Evolutionary conservation across 2,329 filamentous ascomycete genomes (phyloP).

Genomic region (Monosporascus sp.): DNA sequence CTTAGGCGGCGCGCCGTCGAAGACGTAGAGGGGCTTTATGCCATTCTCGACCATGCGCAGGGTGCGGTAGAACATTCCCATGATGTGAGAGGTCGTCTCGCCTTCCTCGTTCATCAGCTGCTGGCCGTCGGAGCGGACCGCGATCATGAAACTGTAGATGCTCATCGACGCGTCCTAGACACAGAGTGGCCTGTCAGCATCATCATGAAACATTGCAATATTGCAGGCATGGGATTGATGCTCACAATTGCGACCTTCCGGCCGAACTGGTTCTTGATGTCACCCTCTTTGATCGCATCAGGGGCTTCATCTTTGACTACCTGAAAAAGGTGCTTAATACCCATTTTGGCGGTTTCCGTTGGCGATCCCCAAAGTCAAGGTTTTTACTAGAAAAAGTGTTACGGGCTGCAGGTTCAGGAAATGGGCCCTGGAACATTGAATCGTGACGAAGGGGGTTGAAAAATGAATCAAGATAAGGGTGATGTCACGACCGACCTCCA

Average conservation of each 20-base stretch:
- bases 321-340: constrained; percentile 69
- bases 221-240: constrained; percentile 12
- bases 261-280: constrained; percentile 98
- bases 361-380: neutral
- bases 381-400: neutral
- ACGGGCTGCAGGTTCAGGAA: neutral
- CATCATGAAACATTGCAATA: neutral
- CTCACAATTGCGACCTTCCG: constrained; percentile 95
- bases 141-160: constrained; percentile 97
- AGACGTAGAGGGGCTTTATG: constrained; percentile 97
- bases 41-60: constrained; percentile 97
- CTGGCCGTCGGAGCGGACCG: constrained; percentile 92
- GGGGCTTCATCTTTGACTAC: constrained; percentile 90
- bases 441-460: neutral
- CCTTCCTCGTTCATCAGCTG: constrained; percentile 93
- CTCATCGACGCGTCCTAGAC: constrained; percentile 79
- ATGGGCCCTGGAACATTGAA: neutral
- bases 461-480: constrained; percentile 4
- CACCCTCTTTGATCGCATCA: constrained; percentile 90
- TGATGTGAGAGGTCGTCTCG: constrained; percentile 94
- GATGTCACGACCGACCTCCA: constrained; percentile 14
- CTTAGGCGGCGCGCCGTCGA: constrained; percentile 93
- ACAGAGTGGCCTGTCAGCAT: neutral
- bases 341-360: constrained; percentile 37
- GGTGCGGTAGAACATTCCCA: constrained; percentile 99